Base-by-base conservation (phyloP, 2,329 filamentous ascomycete genomes). In the Phaeophleospora eucalypticola region DNA sequence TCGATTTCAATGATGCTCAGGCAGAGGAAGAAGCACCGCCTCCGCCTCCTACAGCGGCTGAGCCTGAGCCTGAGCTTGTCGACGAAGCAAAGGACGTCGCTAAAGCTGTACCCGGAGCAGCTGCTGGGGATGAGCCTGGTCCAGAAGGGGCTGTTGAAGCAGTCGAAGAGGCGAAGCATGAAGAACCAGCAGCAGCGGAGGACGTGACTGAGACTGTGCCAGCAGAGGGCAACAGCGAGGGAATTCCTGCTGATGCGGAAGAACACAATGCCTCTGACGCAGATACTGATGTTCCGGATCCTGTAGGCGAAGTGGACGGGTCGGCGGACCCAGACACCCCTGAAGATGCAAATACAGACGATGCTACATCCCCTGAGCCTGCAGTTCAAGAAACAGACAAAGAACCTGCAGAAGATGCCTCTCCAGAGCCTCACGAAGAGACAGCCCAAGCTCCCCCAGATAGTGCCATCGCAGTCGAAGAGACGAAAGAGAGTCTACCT, bases 1-100 rank as follows among this genome's bases (percentile, higher is more conserved):
- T 55, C 33, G 49, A 45, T 19, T 45, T 48, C 15, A 42, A 38
- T 10, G 49, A 52, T 34, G 19, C 46, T 33, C 38, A 14, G 3
- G 3, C 21, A 29, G 6, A 16, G 6, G 38, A 41, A 29, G 9
- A 16, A 29, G 14, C 21, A 42, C 15, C 40, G n/a, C 40, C 27
- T 33, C 27, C 27, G 32, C 41, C 43, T 20, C 32, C 36, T 14
- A 15, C 37, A 24, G 43, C 43, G 6, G 41, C 44, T 19, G 35
- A 35, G 12, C 19, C 14, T 24, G 48, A 38, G 36, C 20, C 9
- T 17, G 7, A 10, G 38, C 34, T 9, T 24, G 21, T 18, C 37
- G 21, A 21, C 36, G 45, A 42, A n/a, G 24, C 24, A 42, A 41
- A 32, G 12, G 29, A 44, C 27, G 29, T 29, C 20, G 3, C 36